Conservation (phyloP, 1,284 basidiomycete genomes). For the Athelia sp. region DNA sequence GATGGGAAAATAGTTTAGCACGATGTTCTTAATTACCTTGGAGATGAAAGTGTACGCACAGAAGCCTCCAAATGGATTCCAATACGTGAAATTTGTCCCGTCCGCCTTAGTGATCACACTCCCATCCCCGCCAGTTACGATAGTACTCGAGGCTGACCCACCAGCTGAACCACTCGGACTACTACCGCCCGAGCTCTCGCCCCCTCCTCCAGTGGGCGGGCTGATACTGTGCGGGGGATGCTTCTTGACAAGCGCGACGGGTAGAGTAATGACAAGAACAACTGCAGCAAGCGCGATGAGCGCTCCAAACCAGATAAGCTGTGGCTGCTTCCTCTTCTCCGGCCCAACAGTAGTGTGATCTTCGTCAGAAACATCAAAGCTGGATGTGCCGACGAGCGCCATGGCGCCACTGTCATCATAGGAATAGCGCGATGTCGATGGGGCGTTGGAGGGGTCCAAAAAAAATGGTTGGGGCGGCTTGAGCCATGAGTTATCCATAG, state of each 20-base stretch:
- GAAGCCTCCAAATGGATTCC: constrained; percentile 66
- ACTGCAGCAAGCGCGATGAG: constrained; percentile 41
- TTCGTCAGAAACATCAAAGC: no score
- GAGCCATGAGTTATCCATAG: no score
- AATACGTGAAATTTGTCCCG: constrained; percentile 63
- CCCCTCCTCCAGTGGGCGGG: constrained; percentile 7
- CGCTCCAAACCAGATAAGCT: constrained; percentile 22
- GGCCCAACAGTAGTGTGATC: no score
- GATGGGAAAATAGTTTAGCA: background rate
- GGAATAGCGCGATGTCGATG: no score
- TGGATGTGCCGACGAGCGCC: no score
- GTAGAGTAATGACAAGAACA: constrained; percentile 45
- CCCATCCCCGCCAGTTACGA: constrained; percentile 57
- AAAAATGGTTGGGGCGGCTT: no score
- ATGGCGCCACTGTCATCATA: no score
- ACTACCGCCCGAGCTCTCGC: constrained; percentile 6
- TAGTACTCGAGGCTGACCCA: no score
- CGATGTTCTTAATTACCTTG: background rate
- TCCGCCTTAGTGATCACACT: constrained; percentile 56
- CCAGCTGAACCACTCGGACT: constrained; percentile 23
- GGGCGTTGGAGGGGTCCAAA: no score
- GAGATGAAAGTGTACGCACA: constrained; percentile 41
- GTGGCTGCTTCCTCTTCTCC: constrained; percentile 2
- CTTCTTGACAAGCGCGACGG: constrained; percentile 45
- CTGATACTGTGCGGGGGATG: constrained; percentile 12